A percentile compares a stretch with the other conserved stretches of the same genome.
Evolutionary conservation across 305 asterid genomes (phyloP).

Genomic region (Andrographis paniculata): DNA sequence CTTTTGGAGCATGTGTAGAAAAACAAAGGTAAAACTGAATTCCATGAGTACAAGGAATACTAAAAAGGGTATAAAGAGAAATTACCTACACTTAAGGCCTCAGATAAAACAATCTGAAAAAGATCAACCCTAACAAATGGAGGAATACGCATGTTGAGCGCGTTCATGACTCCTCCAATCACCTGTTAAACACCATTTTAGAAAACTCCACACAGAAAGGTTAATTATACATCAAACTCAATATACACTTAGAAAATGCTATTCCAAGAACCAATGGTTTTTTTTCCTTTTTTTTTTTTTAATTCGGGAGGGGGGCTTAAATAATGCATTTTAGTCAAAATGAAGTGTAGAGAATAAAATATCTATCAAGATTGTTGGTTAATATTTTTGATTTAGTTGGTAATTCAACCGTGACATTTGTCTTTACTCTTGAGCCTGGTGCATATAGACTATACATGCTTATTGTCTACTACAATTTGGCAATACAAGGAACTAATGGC

Average conservation of each 20-base stretch:
- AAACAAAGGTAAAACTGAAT: constrained; percentile 7
- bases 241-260: not conserved
- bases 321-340: constrained; percentile 3
- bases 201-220: constrained; percentile 18
- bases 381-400: constrained; percentile 7
- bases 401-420: not conserved
- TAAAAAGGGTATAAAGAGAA: constrained; percentile 12
- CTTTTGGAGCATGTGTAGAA: constrained; percentile 12
- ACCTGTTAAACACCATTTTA: constrained; percentile 47
- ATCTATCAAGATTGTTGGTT: constrained; percentile 3
- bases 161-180: constrained; percentile 69
- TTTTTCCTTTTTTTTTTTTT: no score
- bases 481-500: no score
- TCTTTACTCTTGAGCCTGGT: not conserved
- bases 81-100: constrained; percentile 69
- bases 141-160: constrained; percentile 57
- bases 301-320: not conserved
- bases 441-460: no score
- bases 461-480: no score
- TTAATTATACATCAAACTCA: constrained; percentile 11
- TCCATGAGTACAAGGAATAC: constrained; percentile 2
- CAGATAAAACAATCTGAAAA: constrained; percentile 64
- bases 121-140: constrained; percentile 85
- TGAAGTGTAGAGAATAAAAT: not conserved
- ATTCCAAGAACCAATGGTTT: no score